phyloP scores from a whole-genome alignment of 2,329 filamentous ascomycete species.

The Trichoderma cornu-damae region DNA sequence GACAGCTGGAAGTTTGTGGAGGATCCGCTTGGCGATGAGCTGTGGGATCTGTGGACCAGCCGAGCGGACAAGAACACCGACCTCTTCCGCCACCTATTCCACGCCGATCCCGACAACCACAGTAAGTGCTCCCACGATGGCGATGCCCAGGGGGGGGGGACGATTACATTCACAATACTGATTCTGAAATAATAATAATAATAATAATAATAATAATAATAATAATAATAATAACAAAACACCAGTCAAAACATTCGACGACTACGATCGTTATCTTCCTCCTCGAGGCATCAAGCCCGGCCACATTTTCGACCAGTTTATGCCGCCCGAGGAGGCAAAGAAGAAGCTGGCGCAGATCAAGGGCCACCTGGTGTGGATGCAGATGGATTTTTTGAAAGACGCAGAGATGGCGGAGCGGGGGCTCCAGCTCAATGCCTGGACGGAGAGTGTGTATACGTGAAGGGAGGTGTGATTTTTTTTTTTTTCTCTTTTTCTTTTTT shows the following conservation, averaged over 20 bases:
- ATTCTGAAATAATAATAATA: too few species aligned
- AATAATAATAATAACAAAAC: too few species aligned
- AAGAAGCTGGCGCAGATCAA: constrained; percentile 71
- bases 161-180: neutral
- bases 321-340: constrained; percentile 67
- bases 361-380: constrained; percentile 93
- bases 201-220: too few species aligned
- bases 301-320: constrained; percentile 78
- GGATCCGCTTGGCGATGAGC: constrained; percentile 62
- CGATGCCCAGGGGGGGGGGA: too few species aligned
- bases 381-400: constrained; percentile 77
- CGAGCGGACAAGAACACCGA: constrained; percentile 67
- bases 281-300: constrained; percentile 69
- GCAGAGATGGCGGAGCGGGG: constrained; percentile 87
- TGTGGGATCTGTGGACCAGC: constrained; percentile 65
- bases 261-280: constrained; percentile 77
- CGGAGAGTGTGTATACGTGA: constrained; percentile 79
- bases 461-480: neutral
- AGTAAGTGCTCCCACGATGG: constrained; percentile 42
- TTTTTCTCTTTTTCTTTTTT: neutral
- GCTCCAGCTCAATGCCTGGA: constrained; percentile 77
- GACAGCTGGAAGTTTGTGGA: constrained; percentile 61
- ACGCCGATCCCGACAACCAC: constrained; percentile 82
- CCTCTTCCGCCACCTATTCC: constrained; percentile 74
- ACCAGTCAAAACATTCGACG: constrained; percentile 75